Percentiles rank a stretch among this genome's conserved stretches.
Evolutionary conservation across 148 eudicot species (phyloP).

Genomic region (Silene conica): DNA sequence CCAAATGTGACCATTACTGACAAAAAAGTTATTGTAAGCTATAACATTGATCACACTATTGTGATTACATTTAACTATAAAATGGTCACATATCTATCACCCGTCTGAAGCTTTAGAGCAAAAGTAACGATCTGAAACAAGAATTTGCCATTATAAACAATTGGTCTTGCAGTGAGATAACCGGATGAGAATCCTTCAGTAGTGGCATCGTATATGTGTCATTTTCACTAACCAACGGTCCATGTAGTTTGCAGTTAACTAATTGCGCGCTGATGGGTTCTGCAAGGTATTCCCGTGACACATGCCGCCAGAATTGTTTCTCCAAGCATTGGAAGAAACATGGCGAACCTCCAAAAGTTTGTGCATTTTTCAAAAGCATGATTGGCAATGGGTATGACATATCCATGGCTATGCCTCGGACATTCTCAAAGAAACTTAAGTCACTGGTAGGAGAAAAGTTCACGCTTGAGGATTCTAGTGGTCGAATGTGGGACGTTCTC

Average conservation of each 20-base stretch:
- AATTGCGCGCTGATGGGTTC: conserved; percentile 6
- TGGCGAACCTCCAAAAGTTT: conserved; percentile 24
- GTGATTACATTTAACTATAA: too few species aligned
- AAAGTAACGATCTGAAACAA: too few species aligned
- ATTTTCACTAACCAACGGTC: neutral
- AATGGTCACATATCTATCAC: too few species aligned
- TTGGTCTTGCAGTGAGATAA: too few species aligned
- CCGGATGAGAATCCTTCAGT: neutral
- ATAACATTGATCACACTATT: too few species aligned
- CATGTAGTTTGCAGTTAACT: neutral
- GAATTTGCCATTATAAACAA: too few species aligned
- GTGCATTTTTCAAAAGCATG: conserved; percentile 52
- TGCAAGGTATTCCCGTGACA: conserved; percentile 25
- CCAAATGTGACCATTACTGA: too few species aligned
- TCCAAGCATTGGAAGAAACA: conserved; percentile 25
- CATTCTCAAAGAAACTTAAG: conserved; percentile 25
- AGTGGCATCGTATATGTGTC: neutral
- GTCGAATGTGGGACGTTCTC: conserved; percentile 37
- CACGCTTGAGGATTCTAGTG: conserved; percentile 43
- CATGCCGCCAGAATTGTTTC: conserved; percentile 37
- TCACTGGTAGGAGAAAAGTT: conserved; percentile 28
- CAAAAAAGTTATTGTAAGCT: too few species aligned
- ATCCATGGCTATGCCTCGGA: conserved; percentile 50
- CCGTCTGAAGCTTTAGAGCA: too few species aligned
- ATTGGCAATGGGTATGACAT: conserved; percentile 25